Evolutionary conservation across 2,329 filamentous ascomycete genomes (phyloP).

Genomic region (Beauveria varroae): DNA sequence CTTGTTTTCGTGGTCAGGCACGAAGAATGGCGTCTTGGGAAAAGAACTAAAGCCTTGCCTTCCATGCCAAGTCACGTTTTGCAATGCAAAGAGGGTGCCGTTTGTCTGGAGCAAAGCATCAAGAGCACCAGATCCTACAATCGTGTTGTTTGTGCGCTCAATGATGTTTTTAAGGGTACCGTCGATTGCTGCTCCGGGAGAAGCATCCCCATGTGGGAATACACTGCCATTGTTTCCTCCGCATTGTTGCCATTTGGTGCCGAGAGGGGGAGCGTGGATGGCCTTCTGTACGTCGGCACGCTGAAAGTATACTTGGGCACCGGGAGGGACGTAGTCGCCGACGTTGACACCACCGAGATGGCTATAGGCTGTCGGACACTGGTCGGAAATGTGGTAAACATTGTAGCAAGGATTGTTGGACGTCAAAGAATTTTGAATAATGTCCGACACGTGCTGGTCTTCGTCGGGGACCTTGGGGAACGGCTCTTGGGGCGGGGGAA

Average conservation of each 20-base stretch:
- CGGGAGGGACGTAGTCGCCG: slow-evolving; percentile 26
- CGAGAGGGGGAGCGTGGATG: slow-evolving; percentile 51
- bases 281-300: slow-evolving; percentile 60
- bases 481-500: slow-evolving; percentile 57
- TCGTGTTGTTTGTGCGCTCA: slow-evolving; percentile 16
- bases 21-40: slow-evolving; percentile 24
- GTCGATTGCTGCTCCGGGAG: slow-evolving; percentile 7
- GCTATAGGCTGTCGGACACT: slow-evolving; percentile 64
- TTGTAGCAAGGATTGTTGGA: slow-evolving; percentile 70
- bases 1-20: slow-evolving; percentile 24
- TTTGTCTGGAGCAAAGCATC: slow-evolving; percentile 55
- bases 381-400: slow-evolving; percentile 64
- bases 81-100: slow-evolving; percentile 55
- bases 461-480: slow-evolving; percentile 45
- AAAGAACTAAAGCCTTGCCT: slow-evolving; percentile 52
- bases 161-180: slow-evolving; percentile 14
- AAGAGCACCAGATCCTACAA: slow-evolving; percentile 14
- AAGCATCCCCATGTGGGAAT: slow-evolving; percentile 13
- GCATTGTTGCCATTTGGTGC: slow-evolving; percentile 38
- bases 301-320: slow-evolving; percentile 67
- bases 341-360: slow-evolving; percentile 38
- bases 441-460: slow-evolving; percentile 44
- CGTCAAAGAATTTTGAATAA: slow-evolving; percentile 43
- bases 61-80: slow-evolving; percentile 67
- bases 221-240: slow-evolving; percentile 8